Evolutionary conservation across 2,329 filamentous ascomycete genomes (phyloP), one percentile per base, ranked within the genome.

Genomic region (Diaporthe ilicicola): DNA sequence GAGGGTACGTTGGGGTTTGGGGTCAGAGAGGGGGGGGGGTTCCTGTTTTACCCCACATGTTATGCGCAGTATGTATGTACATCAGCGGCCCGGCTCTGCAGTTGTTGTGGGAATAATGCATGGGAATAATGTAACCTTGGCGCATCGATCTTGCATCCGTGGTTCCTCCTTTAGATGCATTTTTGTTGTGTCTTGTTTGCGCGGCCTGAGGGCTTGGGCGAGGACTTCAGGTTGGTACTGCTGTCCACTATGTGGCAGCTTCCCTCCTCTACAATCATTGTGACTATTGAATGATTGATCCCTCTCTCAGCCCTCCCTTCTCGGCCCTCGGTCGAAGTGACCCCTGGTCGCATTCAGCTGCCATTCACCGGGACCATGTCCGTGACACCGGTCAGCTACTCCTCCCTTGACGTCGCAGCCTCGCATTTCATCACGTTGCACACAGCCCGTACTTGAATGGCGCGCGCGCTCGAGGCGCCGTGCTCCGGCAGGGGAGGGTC

Each of bases 41-140:
- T 61, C 56, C 56, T 46, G 56, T 46, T 29, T 46, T 62, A 62
- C 56, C 56, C 56, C 56, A 62, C 56, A 62, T 62, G 56, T 34
- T 27, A 46, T 62, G 53, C 27, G 39, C 44, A n/a, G 56, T 13
- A 13, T 39, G 37, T 39, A 39, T 39, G 37, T 48, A 48, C 56
- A 46, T 62, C 17, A 62, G 56, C 56, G 56, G 56, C 56, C 42
- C 56, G 39, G 56, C 42, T 46, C 44, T 62, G 56, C 56, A 62
- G 39, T n/a, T n/a, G n/a, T n/a, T n/a, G n/a, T n/a, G n/a, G n/a
- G n/a, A n/a, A n/a, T n/a, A n/a, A n/a, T 22, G 56, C 7, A 27
- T 48, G 39, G 37, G 56, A 46, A 62, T 32, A 17, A 62, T 62
- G 56, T 62, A 62, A 62, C 56, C 56, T 5, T 48, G 39, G 27